Evolutionary conservation across 2,329 filamentous ascomycete genomes (phyloP), one percentile per base, ranked within the genome.

Genomic region (Colletotrichum simmondsii): DNA sequence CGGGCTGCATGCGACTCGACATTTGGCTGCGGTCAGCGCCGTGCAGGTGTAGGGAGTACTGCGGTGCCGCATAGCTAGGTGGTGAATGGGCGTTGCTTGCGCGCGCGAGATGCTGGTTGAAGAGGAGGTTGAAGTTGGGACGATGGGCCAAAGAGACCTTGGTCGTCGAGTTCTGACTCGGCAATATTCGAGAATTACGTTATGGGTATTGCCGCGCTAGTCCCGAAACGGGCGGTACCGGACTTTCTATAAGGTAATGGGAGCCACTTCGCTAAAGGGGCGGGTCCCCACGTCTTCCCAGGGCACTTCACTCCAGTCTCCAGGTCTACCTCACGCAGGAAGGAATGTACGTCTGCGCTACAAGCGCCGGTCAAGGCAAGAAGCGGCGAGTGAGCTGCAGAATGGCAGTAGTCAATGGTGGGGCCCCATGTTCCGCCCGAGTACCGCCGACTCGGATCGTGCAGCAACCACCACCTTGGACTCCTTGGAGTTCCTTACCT

Each of bases 191-290:
- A 76, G 81, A 79, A 86, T 87, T 87, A 87, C 86, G 85, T 87
- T 84, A 87, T 78, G 82, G 76, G 79, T 82, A 82, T 81, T 81
- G 79, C 76, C 76, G 75, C 79, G 77, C 74, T 77, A 79, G 80
- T 78, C 76, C 74, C 76, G 72, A 73, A 75, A 67, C 71, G 65
- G 68, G 32, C 69, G 66, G 73, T 28, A 59, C 73, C 65, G 75
- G 78, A 77, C 81, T 85, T 86, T 85, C 81, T 79, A 85, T 87
- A 85, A 86, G 82, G 84, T 87, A 87, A 87, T 87, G 78, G 78
- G 74, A 79, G 79, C 76, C 77, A 75, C 76, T 60, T 64, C 3
- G 42, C 61, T 32, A 28, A 60, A 60, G 30, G 56, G 35, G 22
- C 35, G 46, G 66, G 35, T 14, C n/a, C 12, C 11, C 12, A 26